phyloP scores from a whole-genome alignment of 1,284 basidiomycete species.

The Ceratorhiza oryzae-sativae region DNA sequence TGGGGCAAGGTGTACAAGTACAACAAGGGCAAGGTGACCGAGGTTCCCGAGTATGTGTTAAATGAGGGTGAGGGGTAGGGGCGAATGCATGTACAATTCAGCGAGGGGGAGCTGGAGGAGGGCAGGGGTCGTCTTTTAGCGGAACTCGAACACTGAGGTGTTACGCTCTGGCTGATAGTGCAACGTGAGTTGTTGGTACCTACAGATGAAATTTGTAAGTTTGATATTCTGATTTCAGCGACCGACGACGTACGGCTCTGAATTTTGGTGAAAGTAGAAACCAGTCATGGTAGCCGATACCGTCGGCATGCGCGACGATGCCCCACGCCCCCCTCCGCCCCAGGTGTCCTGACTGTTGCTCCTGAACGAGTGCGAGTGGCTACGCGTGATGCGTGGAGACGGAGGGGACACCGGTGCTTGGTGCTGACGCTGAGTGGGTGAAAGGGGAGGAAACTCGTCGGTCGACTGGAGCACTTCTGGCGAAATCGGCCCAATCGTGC shows the following conservation, averaged over 20 bases:
- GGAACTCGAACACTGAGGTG: conserved; percentile 71
- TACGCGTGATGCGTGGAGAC: conserved; percentile 32
- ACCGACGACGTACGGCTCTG: conserved; percentile 71
- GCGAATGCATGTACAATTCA: neutral
- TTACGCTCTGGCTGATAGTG: conserved; percentile 63
- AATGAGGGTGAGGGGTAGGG: conserved; percentile 10
- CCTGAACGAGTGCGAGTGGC: conserved; percentile 14
- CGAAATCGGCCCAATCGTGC: conserved; percentile 43
- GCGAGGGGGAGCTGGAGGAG: conserved; percentile 21
- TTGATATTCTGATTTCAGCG: conserved; percentile 32
- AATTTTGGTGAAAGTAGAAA: conserved; percentile 93
- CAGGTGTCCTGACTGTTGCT: conserved; percentile 30
- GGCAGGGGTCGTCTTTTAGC: conserved; percentile 50
- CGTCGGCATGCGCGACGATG: conserved; percentile 55
- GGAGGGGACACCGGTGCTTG: conserved; percentile 2
- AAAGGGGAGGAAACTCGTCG: conserved; percentile 35
- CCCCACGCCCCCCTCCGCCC: conserved; percentile 33
- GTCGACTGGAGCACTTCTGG: conserved; percentile 8
- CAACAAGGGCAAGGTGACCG: conserved; percentile 14
- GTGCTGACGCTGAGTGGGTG: neutral
- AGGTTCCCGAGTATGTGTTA: conserved; percentile 14
- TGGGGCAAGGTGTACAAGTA: conserved; percentile 23
- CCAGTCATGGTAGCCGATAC: conserved; percentile 69
- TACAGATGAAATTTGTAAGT: conserved; percentile 47
- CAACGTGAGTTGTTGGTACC: conserved; percentile 72